These are phyloP conservation scores for Trypanosoma mega DNA, from an alignment of 208 protist genomes.

Conservation along the genomic window DNA sequence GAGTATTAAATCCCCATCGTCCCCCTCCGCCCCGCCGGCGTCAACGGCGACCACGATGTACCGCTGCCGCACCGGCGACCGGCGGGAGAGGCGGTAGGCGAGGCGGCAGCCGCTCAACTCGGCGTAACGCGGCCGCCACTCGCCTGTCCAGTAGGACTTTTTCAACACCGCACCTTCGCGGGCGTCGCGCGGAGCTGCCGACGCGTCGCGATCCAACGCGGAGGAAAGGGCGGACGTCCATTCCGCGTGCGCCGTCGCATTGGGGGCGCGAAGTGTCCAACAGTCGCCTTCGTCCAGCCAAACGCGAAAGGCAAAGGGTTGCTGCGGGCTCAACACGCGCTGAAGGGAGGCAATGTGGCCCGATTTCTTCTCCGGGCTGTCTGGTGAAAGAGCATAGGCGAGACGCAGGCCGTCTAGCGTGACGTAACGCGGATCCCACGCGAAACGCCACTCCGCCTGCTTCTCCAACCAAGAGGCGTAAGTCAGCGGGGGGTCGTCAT, in stretches of 20 bases:
- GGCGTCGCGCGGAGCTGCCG: background rate
- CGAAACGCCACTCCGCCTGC: slow-evolving; percentile 74
- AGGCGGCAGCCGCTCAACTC: slow-evolving; percentile 57
- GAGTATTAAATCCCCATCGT: slow-evolving; percentile 42
- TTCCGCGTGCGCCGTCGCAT: slow-evolving; percentile 19
- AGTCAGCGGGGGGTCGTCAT: background rate
- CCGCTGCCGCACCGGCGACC: slow-evolving; percentile 34
- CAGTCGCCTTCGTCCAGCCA: slow-evolving; percentile 72
- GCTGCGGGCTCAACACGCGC: slow-evolving; percentile 17
- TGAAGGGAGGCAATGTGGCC: slow-evolving; percentile 57
- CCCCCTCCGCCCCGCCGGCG: slow-evolving; percentile 19
- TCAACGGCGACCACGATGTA: slow-evolving; percentile 56
- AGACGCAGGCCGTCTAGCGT: slow-evolving; percentile 56
- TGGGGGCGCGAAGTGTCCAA: slow-evolving; percentile 63
- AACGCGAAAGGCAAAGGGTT: slow-evolving; percentile 49
- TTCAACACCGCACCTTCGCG: slow-evolving; percentile 56
- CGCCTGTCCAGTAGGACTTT: slow-evolving; percentile 55
- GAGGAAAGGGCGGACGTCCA: slow-evolving; percentile 19
- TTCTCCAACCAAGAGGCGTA: slow-evolving; percentile 59
- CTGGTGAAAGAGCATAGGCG: slow-evolving; percentile 49
- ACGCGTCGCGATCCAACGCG: slow-evolving; percentile 6
- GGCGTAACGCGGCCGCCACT: slow-evolving; percentile 60
- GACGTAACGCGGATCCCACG: slow-evolving; percentile 68
- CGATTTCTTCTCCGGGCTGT: slow-evolving; percentile 45
- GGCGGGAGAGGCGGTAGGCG: slow-evolving; percentile 38